A percentile compares a stretch with the other conserved stretches of the same genome.
These are phyloP conservation scores for Hirschfeldia incana DNA, from an alignment of 345 rosid species.

Conservation along the genomic window DNA sequence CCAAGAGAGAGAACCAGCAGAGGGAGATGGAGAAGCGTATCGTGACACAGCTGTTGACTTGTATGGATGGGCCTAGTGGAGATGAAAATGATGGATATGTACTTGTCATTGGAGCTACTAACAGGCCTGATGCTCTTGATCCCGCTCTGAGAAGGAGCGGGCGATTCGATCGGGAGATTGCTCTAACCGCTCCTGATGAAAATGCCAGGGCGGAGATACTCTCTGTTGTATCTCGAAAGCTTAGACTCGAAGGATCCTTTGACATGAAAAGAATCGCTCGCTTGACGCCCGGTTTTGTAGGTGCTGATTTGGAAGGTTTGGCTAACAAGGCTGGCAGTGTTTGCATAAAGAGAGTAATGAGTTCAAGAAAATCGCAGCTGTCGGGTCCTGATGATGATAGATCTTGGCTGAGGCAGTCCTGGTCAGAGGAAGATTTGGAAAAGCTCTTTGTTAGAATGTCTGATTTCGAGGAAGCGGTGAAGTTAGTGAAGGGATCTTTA, in stretches of 20 bases:
- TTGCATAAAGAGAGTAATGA: constrained; percentile 65
- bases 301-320: constrained; percentile 83
- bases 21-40: constrained; percentile 92
- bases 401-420: constrained; percentile 67
- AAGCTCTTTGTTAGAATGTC: constrained; percentile 65
- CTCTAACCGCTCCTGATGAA: constrained; percentile 78
- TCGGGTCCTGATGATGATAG: constrained; percentile 42
- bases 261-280: constrained; percentile 81
- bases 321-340: constrained; percentile 80
- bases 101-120: constrained; percentile 94
- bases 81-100: constrained; percentile 53
- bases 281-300: constrained; percentile 92
- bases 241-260: constrained; percentile 74
- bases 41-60: constrained; percentile 87
- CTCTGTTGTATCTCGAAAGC: constrained; percentile 56
- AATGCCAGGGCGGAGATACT: constrained; percentile 77
- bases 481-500: constrained; percentile 68
- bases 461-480: constrained; percentile 88
- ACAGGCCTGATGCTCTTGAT: constrained; percentile 91
- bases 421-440: constrained; percentile 77
- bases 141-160: constrained; percentile 89
- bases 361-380: constrained; percentile 54
- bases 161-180: constrained; percentile 89
- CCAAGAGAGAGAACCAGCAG: constrained; percentile 83
- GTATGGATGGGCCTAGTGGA: constrained; percentile 76